Base-by-base conservation (phyloP, 345 rosid genomes). In the Turritis glabra region DNA sequence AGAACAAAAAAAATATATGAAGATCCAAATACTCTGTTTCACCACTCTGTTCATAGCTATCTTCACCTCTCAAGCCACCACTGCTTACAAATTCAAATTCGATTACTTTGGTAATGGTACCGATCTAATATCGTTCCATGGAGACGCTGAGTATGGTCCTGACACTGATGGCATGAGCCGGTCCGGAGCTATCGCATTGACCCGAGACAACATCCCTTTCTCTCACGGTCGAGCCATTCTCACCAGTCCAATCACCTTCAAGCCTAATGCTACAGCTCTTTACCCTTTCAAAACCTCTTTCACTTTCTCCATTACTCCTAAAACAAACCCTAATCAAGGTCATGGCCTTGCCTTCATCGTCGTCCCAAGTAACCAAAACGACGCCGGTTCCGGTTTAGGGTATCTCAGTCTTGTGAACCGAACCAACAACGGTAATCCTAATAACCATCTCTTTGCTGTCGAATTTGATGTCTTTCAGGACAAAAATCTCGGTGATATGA, bases 251-350 rank as follows among this genome's bases (percentile, higher is more conserved):
- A 71, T 80, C 19, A 69, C 52, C 54, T 68, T 61, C 23, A 78
- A 71, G 14, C 22, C 69, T 1, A 71, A 67, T 15, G 32, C 67
- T 33, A 51, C 82, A 1, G 12, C 58, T 29, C 47, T 66, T 22
- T 48, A 48, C 46, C 75, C 82, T 56, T 80, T 74, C 8, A 38
- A 67, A 61, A 75, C 80, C 17, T 72, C 84, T 53, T 78, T 78
- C 57, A 78, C 80, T 51, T 83, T 83, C 79, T 68, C 79, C 37
- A 79, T 76, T 37, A 79, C 80, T 55, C 58, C 76, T 3, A 60
- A 76, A 8, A 40, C 77, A 38, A 59, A 72, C 17, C 78, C 52
- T 11, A 63, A 7, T 4, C 67, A 70, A 0, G 76, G 80, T 25
- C 82, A 75, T 4, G 80, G 82, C 11, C 62, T 79, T 2, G 82